Evolutionary conservation across 495 filamentous ascomycete species (phyloP).

Genomic region (Penicillium argentinense): DNA sequence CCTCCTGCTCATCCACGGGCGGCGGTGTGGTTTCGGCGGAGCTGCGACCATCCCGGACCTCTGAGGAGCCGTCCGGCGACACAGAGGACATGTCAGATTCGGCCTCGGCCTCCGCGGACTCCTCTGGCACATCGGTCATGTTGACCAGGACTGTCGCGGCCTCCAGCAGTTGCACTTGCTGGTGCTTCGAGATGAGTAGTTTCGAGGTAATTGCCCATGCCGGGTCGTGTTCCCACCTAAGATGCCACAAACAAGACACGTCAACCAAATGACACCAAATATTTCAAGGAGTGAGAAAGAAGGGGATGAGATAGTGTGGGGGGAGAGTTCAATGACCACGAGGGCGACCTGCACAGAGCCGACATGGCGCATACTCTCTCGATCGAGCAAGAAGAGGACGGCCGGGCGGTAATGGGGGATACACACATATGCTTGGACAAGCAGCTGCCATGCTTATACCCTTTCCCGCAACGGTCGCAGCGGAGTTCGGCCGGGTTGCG

Average conservation of each 20-base stretch:
- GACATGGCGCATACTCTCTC: constrained; percentile 43
- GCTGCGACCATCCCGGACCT: constrained; percentile 65
- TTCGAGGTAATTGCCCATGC: constrained; percentile 98
- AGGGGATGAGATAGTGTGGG: constrained; percentile 14
- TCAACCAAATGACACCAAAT: constrained; percentile 32
- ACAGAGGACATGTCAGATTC: constrained; percentile 79
- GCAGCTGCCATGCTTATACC: constrained; percentile 99
- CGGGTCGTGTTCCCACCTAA: constrained; percentile 98
- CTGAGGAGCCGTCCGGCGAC: constrained; percentile 78
- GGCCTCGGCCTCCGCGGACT: constrained; percentile 63
- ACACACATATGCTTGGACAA: constrained; percentile 99
- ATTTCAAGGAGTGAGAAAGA: constrained; percentile 15
- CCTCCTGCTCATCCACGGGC: constrained; percentile 47
- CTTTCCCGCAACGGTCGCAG: constrained; percentile 98
- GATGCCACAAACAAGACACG: constrained; percentile 43
- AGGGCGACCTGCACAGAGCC: constrained; percentile 50
- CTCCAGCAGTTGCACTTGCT: constrained; percentile 97
- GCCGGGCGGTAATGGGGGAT: constrained; percentile 50
- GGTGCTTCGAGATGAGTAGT: constrained; percentile 97
- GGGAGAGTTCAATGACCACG: constrained; percentile 41
- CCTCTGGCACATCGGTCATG: constrained; percentile 72
- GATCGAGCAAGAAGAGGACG: constrained; percentile 34
- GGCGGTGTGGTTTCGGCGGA: constrained; percentile 58
- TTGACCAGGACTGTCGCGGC: constrained; percentile 90
- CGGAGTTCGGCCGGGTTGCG: constrained; percentile 79